Conservation (phyloP, 257 asterid genomes). For the Jacaranda copaia region DNA sequence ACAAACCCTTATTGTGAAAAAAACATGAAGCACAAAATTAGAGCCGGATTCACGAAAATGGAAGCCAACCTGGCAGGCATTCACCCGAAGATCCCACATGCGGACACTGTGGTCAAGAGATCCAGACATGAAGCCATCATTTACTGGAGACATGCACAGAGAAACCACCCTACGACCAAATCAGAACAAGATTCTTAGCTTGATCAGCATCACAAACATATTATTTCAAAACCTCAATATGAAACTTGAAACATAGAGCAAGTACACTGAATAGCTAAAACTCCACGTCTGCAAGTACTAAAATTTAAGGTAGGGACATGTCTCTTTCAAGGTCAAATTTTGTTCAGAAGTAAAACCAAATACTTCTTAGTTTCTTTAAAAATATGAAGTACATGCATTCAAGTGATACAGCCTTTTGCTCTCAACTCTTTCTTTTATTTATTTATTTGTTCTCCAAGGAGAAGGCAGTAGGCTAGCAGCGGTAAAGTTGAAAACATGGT, state of each 20-base stretch:
- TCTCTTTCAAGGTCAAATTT: conserved; percentile 11
- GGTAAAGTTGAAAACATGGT: neutral
- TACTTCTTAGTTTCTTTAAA: neutral
- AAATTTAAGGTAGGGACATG: neutral
- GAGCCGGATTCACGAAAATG: conserved; percentile 5
- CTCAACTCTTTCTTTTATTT: no score
- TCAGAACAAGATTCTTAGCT: conserved; percentile 25
- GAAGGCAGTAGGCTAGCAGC: conserved; percentile 3
- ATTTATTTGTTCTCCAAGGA: neutral
- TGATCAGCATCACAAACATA: conserved; percentile 19
- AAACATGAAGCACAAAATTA: conserved; percentile 16
- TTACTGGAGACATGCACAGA: conserved; percentile 93
- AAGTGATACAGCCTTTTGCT: no score
- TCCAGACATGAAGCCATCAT: conserved; percentile 97
- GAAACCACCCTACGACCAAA: conserved; percentile 79
- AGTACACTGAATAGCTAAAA: conserved; percentile 2
- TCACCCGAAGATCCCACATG: conserved; percentile 97
- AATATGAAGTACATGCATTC: no score
- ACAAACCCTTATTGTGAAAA: neutral
- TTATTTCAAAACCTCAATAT: neutral
- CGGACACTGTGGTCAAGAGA: conserved; percentile 94
- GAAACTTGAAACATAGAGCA: conserved; percentile 2
- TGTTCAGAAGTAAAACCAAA: neutral
- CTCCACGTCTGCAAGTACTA: neutral
- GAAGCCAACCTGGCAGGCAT: conserved; percentile 90